phyloP scores from a whole-genome alignment of 2,329 filamentous ascomycete species.

The Colletotrichum sojae region DNA sequence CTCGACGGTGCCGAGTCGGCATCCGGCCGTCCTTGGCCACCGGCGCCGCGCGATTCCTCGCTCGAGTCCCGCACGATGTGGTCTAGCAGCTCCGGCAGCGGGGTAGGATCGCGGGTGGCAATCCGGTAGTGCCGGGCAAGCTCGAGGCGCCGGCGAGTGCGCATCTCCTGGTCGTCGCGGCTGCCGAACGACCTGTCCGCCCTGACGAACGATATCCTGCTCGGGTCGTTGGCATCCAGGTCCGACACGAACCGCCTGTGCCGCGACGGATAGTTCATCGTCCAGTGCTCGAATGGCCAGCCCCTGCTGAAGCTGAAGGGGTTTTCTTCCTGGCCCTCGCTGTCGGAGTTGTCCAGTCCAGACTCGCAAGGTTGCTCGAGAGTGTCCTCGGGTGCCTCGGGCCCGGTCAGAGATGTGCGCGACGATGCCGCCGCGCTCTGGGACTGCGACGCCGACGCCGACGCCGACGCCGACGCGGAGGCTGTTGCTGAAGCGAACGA shows the following conservation, averaged over 20 bases:
- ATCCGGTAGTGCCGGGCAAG: constrained; percentile 34
- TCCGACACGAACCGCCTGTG: constrained; percentile 38
- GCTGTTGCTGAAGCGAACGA: constrained; percentile 82
- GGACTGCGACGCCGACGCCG: constrained; percentile 52
- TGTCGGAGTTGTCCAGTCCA: constrained; percentile 69
- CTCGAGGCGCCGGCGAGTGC: constrained; percentile 31
- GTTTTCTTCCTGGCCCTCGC: constrained; percentile 55
- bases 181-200: constrained; percentile 13
- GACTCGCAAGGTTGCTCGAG: constrained; percentile 65
- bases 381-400: constrained; percentile 53
- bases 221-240: constrained; percentile 33
- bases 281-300: constrained; percentile 32
- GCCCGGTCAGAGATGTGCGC: constrained; percentile 61
- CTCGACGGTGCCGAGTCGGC: constrained; percentile 29
- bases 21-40: constrained; percentile 19
- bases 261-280: constrained; percentile 40
- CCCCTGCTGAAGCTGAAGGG: constrained; percentile 6
- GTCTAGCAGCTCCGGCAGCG: constrained; percentile 25
- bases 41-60: constrained; percentile 22
- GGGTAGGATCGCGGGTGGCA: constrained; percentile 21
- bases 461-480: constrained; percentile 59
- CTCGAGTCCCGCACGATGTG: constrained; percentile 30
- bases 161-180: constrained; percentile 30
- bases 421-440: constrained; percentile 61
- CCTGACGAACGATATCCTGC: constrained; percentile 35